Evolutionary conservation across 208 protist genomes (phyloP).

Genomic region (Kentomonas sorsogonicus): DNA sequence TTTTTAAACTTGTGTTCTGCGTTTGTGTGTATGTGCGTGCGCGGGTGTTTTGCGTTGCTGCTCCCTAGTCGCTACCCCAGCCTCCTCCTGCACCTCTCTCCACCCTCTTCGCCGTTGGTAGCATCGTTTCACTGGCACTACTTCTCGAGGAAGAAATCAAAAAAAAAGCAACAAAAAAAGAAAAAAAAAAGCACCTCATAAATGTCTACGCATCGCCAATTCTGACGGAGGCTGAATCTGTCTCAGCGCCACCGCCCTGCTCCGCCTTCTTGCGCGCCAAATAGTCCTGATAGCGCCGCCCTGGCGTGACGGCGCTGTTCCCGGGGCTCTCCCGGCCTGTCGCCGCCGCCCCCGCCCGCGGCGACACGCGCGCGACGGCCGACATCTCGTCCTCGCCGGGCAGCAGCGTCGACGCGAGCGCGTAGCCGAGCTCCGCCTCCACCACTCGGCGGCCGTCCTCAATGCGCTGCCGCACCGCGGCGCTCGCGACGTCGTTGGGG

Average conservation of each 20-base stretch:
- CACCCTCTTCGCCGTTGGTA: background rate
- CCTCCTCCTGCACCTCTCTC: background rate
- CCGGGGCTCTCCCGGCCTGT: conserved; percentile 5
- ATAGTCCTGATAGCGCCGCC: conserved; percentile 72
- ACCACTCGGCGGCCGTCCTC: conserved; percentile 70
- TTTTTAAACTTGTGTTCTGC: background rate
- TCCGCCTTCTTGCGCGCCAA: conserved; percentile 36
- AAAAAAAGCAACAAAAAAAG: conserved; percentile 7
- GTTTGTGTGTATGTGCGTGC: background rate
- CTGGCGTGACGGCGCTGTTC: conserved; percentile 17
- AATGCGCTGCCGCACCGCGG: conserved; percentile 75
- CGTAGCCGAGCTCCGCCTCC: conserved; percentile 56
- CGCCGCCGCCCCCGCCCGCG: background rate
- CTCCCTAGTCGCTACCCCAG: no score
- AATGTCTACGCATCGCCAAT: no score
- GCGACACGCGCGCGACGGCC: background rate
- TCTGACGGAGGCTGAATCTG: no score
- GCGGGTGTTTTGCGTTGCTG: no score
- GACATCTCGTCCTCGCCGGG: conserved; percentile 21
- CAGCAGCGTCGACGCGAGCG: conserved; percentile 44
- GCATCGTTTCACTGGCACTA: background rate
- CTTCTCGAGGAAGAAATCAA: conserved; percentile 8
- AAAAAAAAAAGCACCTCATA: no score
- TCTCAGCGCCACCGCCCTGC: conserved; percentile 4
- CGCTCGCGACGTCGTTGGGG: conserved; percentile 61